Conservation (phyloP, 345 rosid species). For the Noccaea caerulescens region DNA sequence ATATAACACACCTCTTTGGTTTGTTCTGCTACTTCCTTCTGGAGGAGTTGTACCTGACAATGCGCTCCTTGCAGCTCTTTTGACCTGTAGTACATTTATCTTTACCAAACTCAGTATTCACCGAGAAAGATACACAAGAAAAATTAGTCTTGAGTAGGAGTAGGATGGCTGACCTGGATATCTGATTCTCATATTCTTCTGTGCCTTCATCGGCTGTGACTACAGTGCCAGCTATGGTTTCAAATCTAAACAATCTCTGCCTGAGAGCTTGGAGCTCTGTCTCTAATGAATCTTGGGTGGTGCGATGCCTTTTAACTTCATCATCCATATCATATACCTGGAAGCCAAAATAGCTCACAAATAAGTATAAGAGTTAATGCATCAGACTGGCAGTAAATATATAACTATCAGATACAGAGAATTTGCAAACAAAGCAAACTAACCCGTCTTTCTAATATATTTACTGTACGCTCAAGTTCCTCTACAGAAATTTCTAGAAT, state of each 20-base stretch:
- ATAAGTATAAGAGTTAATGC: conserved; percentile 9
- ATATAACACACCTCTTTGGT: conserved; percentile 64
- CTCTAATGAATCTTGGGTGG: conserved; percentile 72
- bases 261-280: conserved; percentile 72
- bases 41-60: conserved; percentile 52
- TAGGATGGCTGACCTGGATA: conserved; percentile 52
- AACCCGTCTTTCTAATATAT: conserved; percentile 89
- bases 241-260: conserved; percentile 65
- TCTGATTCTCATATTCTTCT: conserved; percentile 49
- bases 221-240: conserved; percentile 54
- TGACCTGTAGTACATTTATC: conserved; percentile 47
- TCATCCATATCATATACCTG: conserved; percentile 88
- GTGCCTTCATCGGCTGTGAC: conserved; percentile 46
- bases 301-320: conserved; percentile 74
- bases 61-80: conserved; percentile 61
- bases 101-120: conserved; percentile 39
- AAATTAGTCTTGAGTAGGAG: conserved; percentile 25
- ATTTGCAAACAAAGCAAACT: conserved; percentile 37
- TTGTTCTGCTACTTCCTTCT: conserved; percentile 62
- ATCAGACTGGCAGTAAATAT: background rate
- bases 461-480: conserved; percentile 84
- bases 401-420: conserved; percentile 15
- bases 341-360: conserved; percentile 36
- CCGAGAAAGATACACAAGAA: conserved; percentile 16
- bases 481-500: conserved; percentile 83